These are phyloP conservation scores for Calamus simplicifolius DNA, from an alignment of 176 grass and related monocot genomes.

Conservation along the genomic window DNA sequence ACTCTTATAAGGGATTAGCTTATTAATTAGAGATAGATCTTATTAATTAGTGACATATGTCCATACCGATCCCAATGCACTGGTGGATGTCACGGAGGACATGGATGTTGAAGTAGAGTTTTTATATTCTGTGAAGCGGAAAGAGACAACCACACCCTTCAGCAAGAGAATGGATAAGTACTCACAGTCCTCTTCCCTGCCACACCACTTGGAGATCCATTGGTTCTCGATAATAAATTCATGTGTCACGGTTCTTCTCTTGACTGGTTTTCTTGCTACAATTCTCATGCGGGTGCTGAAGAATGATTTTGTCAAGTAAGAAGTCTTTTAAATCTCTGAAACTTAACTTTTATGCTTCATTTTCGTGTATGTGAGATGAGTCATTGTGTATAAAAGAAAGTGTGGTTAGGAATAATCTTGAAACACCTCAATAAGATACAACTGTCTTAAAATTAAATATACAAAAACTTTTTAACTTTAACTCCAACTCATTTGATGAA, in stretches of 20 bases:
- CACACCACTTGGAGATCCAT: slow-evolving; percentile 87
- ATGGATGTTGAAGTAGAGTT: slow-evolving; percentile 62
- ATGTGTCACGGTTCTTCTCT: slow-evolving; percentile 78
- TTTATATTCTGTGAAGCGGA: slow-evolving; percentile 85
- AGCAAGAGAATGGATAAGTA: slow-evolving; percentile 98
- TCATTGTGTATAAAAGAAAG: too few species aligned
- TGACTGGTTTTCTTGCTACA: slow-evolving; percentile 87
- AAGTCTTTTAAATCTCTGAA: background rate
- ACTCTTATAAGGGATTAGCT: too few species aligned
- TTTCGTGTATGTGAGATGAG: too few species aligned
- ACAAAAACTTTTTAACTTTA: too few species aligned
- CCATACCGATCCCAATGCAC: slow-evolving; percentile 53
- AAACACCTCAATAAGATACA: too few species aligned
- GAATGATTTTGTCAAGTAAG: slow-evolving; percentile 98
- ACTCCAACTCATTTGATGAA: too few species aligned
- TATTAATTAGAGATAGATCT: too few species aligned
- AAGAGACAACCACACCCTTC: slow-evolving; percentile 62
- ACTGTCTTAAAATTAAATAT: too few species aligned
- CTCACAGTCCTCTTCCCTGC: slow-evolving; percentile 66
- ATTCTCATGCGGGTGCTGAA: slow-evolving; percentile 97
- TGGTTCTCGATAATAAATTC: slow-evolving; percentile 99
- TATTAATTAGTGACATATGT: too few species aligned
- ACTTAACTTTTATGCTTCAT: background rate
- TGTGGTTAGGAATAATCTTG: too few species aligned
- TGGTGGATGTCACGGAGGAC: slow-evolving; percentile 77